Evolutionary conservation across 495 filamentous ascomycete genomes (phyloP).

Genomic region (Chaetomidium leptoderma): DNA sequence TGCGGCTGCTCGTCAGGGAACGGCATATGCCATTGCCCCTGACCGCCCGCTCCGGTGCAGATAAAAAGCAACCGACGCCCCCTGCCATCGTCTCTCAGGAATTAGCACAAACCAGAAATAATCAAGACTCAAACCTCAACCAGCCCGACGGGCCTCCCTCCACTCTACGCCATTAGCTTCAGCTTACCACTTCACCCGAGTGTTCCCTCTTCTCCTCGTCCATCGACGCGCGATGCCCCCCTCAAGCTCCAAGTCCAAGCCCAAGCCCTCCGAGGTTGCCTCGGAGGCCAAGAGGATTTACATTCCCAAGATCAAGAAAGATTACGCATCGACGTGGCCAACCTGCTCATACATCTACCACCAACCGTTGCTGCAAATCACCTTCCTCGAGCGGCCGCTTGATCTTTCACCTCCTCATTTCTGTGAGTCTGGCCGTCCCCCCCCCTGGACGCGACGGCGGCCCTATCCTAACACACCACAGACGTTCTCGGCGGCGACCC

Average conservation of each 20-base stretch:
- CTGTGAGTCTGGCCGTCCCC: slow-evolving; percentile 36
- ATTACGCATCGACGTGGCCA: slow-evolving; percentile 44
- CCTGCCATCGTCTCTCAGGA: not conserved
- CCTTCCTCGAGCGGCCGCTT: slow-evolving; percentile 29
- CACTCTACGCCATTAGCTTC: not conserved
- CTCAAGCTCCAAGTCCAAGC: slow-evolving; percentile 41
- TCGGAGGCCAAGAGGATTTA: slow-evolving; percentile 62
- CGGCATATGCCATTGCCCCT: not conserved
- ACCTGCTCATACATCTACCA: slow-evolving; percentile 49
- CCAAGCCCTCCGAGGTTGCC: slow-evolving; percentile 66
- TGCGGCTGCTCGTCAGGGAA: not conserved
- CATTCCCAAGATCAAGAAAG: slow-evolving; percentile 54
- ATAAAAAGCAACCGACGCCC: slow-evolving; percentile 14
- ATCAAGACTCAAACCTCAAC: not conserved
- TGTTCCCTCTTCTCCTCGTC: not conserved
- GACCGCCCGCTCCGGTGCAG: slow-evolving; percentile 1
- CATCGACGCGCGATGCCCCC: slow-evolving; percentile 50
- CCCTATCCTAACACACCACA: slow-evolving; percentile 24
- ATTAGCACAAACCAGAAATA: not conserved
- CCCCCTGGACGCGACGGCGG: not conserved
- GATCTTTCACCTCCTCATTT: slow-evolving; percentile 38
- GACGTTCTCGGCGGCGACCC: slow-evolving; percentile 61
- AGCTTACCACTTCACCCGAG: not conserved
- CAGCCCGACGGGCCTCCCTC: not conserved
- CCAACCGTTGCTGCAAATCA: slow-evolving; percentile 39